These are phyloP conservation scores for Verruconis gallopava DNA, from an alignment of 2,329 filamentous ascomycete species.

Conservation along the genomic window DNA sequence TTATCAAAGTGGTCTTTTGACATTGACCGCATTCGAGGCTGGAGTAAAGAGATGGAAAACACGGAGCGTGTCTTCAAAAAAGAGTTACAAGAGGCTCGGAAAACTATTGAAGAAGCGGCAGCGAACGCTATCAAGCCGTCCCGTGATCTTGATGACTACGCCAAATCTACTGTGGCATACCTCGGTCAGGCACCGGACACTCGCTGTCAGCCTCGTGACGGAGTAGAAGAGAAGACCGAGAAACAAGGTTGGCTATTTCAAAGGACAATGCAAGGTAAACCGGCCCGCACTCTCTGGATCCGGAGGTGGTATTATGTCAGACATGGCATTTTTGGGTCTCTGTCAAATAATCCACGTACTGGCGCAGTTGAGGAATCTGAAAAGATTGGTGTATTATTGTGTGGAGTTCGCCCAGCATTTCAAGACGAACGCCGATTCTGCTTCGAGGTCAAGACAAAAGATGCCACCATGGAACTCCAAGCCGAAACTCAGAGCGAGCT, in stretches of 20 bases:
- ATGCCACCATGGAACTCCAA: slow-evolving; percentile 75
- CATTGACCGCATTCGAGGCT: slow-evolving; percentile 83
- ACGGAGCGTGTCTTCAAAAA: slow-evolving; percentile 72
- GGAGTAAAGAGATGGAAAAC: slow-evolving; percentile 87
- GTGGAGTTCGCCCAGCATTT: slow-evolving; percentile 80
- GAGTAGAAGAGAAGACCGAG: slow-evolving; percentile 41
- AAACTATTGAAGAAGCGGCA: slow-evolving; percentile 69
- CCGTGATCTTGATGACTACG: slow-evolving; percentile 86
- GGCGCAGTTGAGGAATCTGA: slow-evolving; percentile 89
- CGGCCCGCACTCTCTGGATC: slow-evolving; percentile 78
- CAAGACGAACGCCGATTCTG: slow-evolving; percentile 92
- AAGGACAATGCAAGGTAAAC: slow-evolving; percentile 71
- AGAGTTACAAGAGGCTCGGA: slow-evolving; percentile 66
- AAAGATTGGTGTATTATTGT: slow-evolving; percentile 87
- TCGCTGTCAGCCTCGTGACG: slow-evolving; percentile 40
- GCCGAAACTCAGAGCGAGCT: slow-evolving; percentile 85
- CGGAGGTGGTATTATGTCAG: slow-evolving; percentile 93
- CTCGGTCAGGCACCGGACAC: slow-evolving; percentile 42
- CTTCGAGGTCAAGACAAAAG: slow-evolving; percentile 98
- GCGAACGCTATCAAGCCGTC: slow-evolving; percentile 64
- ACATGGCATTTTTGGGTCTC: slow-evolving; percentile 89
- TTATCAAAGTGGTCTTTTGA: slow-evolving; percentile 61
- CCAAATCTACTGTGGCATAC: slow-evolving; percentile 71
- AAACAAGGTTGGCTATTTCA: slow-evolving; percentile 95
- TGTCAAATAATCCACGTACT: slow-evolving; percentile 59